Conservation (phyloP, 768 basidiomycete genomes). For the Mycena leptocephala region DNA sequence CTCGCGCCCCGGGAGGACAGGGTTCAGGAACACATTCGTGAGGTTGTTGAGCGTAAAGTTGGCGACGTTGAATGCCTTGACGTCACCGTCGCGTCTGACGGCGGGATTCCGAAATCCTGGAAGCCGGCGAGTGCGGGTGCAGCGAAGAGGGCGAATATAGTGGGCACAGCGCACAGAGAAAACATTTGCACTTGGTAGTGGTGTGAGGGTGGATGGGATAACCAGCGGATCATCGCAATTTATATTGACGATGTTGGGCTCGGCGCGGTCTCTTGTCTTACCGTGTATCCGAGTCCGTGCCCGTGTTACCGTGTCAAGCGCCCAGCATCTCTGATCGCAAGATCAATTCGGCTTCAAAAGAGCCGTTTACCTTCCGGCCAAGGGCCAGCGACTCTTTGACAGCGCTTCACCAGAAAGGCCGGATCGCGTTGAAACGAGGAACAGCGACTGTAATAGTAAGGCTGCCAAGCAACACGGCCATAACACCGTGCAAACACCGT, state of each 20-base stretch:
- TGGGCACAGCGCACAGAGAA: neutral
- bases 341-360: no score
- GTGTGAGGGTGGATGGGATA: neutral
- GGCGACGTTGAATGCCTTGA: slow-evolving; percentile 29
- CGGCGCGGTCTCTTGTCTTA: neutral
- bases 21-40: slow-evolving; percentile 24
- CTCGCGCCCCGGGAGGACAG: slow-evolving; percentile 30
- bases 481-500: no score
- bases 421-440: no score
- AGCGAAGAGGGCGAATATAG: neutral
- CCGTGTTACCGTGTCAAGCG: slow-evolving; percentile 2
- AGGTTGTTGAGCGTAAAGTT: slow-evolving; percentile 30
- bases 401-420: no score
- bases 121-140: slow-evolving; percentile 2
- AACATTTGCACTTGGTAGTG: neutral
- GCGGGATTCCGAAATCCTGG: slow-evolving; percentile 24
- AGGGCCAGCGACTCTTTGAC: no score
- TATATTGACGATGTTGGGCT: neutral
- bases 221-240: neutral
- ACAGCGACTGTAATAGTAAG: no score
- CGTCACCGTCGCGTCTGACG: slow-evolving; percentile 19
- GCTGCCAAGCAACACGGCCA: no score
- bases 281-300: neutral
- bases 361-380: no score
- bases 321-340: neutral